Base-by-base conservation (phyloP, 257 asterid species). In the Primulina huaijiensis region DNA sequence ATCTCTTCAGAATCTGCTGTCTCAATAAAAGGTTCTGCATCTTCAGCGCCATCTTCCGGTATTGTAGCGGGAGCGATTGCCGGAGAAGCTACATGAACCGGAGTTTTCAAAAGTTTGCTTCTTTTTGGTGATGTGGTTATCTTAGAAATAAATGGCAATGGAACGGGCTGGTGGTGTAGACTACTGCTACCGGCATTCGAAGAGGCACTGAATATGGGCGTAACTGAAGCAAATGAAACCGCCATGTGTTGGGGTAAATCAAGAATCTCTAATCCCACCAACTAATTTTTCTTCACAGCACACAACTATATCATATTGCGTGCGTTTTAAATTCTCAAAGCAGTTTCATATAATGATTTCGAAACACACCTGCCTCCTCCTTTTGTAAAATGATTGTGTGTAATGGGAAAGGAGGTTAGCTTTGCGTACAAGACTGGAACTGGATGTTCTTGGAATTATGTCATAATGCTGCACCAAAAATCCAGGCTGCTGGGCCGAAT, bases 1-100 rank as follows among this genome's bases (percentile, higher is more conserved):
- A 14, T 74, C 14, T 90, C 88, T 74, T 77, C 89, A 17, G 67
- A 70, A 58, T 82, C 88, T 29, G 83, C 83, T 7, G 71, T 56
- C 29, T 76, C 80, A 57, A 77, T 68, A 21, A 52, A 23, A 4
- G 74, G 77, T 23, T 82, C 81, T 3, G 69, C 62, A 33, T 74
- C 77, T 53, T 77, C 83, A 29, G 58, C 77, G 34, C 73, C 82
- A 66, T 72, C 83, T 52, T 76, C 82, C n/a, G 82, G 25, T 27
- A 76, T 67, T 76, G 85, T 16, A 74, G 83, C 52, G 23, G 93
- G 82, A 29, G 78, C 62, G n/a, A 86, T 77, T 25, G 90, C 73
- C 1, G 96, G 97, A 64, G 97, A 83, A 53, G 89, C 86, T 64
- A 91, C 96, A 2, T 72, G 76, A 1, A 82, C 53, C 34, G 87